These are phyloP conservation scores for Candida pseudoglaebosa DNA, from an alignment of 805 yeast genomes.

Conservation along the genomic window DNA sequence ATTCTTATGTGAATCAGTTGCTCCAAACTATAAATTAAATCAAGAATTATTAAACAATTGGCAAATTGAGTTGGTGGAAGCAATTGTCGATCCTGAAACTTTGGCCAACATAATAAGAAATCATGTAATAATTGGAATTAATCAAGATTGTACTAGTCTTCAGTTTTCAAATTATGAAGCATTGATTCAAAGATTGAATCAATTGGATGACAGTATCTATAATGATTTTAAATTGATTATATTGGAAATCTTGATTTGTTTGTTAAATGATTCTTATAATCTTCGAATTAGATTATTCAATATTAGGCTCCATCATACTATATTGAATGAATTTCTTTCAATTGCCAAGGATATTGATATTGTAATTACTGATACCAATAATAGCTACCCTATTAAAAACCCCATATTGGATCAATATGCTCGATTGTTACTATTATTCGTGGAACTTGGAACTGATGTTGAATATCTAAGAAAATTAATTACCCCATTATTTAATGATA, in stretches of 20 bases:
- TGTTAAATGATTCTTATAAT: conserved; percentile 21
- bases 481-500: conserved; percentile 12
- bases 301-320: background rate
- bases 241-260: conserved; percentile 20
- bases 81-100: conserved; percentile 14
- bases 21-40: conserved; percentile 23
- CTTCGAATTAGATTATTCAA: conserved; percentile 19
- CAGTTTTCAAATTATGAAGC: conserved; percentile 8
- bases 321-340: background rate
- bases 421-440: conserved; percentile 21
- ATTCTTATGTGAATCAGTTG: conserved; percentile 17
- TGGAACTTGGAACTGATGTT: conserved; percentile 34
- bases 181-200: conserved; percentile 13
- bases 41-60: conserved; percentile 27
- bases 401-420: conserved; percentile 15
- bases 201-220: conserved; percentile 20
- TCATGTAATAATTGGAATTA: conserved; percentile 16
- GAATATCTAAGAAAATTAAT: conserved; percentile 17
- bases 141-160: background rate
- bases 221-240: conserved; percentile 27
- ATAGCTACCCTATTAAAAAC: conserved; percentile 8
- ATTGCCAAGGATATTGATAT: background rate
- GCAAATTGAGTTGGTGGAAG: conserved; percentile 33
- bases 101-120: conserved; percentile 23
- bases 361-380: background rate